phyloP scores from a whole-genome alignment of 192 early-diverging fungal species.

The Geranomyces michiganensis region DNA sequence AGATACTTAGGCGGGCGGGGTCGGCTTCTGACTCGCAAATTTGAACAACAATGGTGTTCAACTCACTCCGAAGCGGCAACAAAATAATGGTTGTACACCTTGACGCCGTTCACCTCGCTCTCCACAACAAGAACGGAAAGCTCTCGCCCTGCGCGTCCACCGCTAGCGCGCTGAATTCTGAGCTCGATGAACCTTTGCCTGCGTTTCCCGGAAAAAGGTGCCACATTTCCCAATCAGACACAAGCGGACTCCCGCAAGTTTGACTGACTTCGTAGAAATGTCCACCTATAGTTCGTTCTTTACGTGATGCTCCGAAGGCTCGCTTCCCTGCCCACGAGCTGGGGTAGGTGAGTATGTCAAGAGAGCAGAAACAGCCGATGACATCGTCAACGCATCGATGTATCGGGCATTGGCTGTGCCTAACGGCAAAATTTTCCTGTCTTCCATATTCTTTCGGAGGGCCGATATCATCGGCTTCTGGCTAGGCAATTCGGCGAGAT shows the following conservation, averaged over 20 bases:
- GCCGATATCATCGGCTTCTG: no score
- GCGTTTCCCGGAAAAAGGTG: slow-evolving; percentile 30
- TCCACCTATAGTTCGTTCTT: slow-evolving; percentile 13
- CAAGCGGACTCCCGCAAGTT: not conserved
- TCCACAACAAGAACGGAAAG: slow-evolving; percentile 19
- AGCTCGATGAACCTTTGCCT: slow-evolving; percentile 19
- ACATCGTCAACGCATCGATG: no score
- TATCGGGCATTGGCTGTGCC: no score
- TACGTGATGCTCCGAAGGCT: slow-evolving; percentile 14
- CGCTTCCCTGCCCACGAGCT: slow-evolving; percentile 5
- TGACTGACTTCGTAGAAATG: slow-evolving; percentile 7
- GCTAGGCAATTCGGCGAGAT: no score
- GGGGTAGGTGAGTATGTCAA: not conserved
- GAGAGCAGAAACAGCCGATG: no score
- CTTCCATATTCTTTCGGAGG: no score
- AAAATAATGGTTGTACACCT: slow-evolving; percentile 21
- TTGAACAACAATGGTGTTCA: slow-evolving; percentile 7
- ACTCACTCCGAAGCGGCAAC: slow-evolving; percentile 16
- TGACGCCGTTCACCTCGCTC: slow-evolving; percentile 16
- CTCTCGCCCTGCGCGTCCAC: not conserved
- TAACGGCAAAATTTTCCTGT: no score
- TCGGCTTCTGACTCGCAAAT: slow-evolving; percentile 6
- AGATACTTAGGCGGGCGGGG: not conserved
- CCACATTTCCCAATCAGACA: slow-evolving; percentile 18
- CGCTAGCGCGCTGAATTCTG: slow-evolving; percentile 15